Evolutionary conservation across 495 filamentous ascomycete species (phyloP), one percentile per base, ranked within the genome.

Genomic region (Penicillium samsonianum): DNA sequence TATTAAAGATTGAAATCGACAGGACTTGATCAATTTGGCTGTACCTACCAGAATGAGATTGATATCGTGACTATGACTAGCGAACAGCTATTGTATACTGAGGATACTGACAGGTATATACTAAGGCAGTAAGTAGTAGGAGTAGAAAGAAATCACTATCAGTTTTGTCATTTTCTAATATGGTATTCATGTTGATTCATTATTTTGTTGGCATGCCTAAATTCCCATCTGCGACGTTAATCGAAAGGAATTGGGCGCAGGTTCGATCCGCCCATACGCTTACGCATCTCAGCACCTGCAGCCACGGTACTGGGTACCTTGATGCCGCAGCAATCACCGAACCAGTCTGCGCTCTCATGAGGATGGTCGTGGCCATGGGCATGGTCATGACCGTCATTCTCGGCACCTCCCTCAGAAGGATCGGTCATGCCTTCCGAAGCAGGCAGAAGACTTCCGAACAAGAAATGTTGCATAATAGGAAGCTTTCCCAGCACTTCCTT

Each of bases 251-350:
- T 89, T 57, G 91, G 85, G 58, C 93, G 84, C 67, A 96, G 69
- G 37, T 80, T 74, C 52, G 83, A 82, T 11, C 75, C 85, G 44
- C 76, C 79, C 62, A 81, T 81, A 43, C 81, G 80, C 78, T 96
- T 97, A 73, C 82, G 87, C 82, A 87, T 86, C 72, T 96, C 92
- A 64, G 89, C 85, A 10, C 87, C 87, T 14, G 94, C 95, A 26
- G 90, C 94, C 60, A 97, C 81, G 43, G 89, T 91, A 67, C 92
- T 95, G 12, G 95, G 94, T 16, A 99, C 92, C 74, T 96, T 95
- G 74, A 99, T 99, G 35, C 94, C 95, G 65, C 94, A 99, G 73
- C 95, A 99, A 67, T 99, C 95, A 1, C 95, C 95, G 86, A 94
- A 99, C 28, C 80, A 82, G 56, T 85, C 87, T 0, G 67, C 62